Conservation (phyloP, 192 early-diverging fungal genomes). For the Coemansia sp. region DNA sequence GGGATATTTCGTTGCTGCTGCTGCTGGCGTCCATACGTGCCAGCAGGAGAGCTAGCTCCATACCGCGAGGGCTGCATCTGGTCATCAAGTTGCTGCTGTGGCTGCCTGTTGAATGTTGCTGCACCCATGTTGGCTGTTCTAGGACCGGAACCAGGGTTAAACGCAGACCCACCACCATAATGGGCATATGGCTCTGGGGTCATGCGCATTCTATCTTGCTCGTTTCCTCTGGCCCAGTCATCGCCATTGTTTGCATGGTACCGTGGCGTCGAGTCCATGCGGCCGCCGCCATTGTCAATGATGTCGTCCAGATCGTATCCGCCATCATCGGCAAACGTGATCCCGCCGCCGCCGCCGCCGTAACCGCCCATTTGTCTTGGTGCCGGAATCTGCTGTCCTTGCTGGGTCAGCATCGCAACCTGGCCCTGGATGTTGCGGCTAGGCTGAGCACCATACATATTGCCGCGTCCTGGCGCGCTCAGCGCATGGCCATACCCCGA, state of each 20-base stretch:
- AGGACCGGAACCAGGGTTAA: not conserved
- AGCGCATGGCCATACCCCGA: no score
- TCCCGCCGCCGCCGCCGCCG: not conserved
- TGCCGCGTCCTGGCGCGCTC: no score
- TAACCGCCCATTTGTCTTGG: not conserved
- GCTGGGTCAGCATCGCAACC: constrained; percentile 7
- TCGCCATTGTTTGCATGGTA: not conserved
- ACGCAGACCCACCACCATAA: not conserved
- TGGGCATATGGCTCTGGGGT: not conserved
- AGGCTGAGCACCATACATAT: not conserved
- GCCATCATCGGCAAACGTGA: not conserved
- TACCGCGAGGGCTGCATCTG: constrained; percentile 5
- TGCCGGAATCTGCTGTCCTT: not conserved
- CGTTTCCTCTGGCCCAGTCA: not conserved
- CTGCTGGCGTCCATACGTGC: not conserved
- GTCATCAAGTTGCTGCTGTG: constrained; percentile 1
- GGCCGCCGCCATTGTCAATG: not conserved
- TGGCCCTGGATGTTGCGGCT: not conserved
- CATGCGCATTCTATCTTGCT: not conserved
- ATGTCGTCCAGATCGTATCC: not conserved
- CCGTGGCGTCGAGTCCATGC: not conserved
- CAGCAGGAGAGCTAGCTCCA: not conserved
- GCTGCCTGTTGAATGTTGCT: not conserved
- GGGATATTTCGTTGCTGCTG: constrained; percentile 26
- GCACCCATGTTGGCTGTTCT: not conserved